Evolutionary conservation across 345 rosid species (phyloP), one percentile per base, ranked within the genome.

Genomic region (Lepidium africanum): DNA sequence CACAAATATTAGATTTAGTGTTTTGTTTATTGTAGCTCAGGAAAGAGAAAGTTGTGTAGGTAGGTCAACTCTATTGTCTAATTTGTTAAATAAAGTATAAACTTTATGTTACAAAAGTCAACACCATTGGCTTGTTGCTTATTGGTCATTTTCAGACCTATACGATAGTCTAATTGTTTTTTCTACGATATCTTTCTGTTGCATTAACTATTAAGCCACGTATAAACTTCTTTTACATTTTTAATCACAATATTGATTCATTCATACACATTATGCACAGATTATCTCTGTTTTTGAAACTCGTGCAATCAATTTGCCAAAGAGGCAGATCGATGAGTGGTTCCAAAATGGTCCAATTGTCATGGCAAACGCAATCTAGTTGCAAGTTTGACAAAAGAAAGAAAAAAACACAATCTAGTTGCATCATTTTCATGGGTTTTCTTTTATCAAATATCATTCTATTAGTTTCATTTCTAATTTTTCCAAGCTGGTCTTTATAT

Each of bases 181-280:
- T 63, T 59, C 57, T 59, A 74, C 49, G 68, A 74, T 67, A 67
- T 60, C 55, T 51, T 73, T 73, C 77, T 73, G 77, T 73, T 73
- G 72, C 36, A 50, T 66, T 51, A 66, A 50, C 35, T 36, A 30
- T 39, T 64, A 48, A 65, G 71, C 76, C 52, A 66, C 42, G 27
- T 67, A 13, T 32, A 73, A 41, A 33, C 36, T 35, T 38, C 27
- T 59, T 50, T 50, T 59, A 59, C 53, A 51, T 64, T 19, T 4
- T 27, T 23, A 45, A 45, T 17, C 5, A n/a, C 14, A 16, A 16
- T 35, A 25, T 62, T 40, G 21, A 15, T 51, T 62, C 15, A 62
- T 59, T 27, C 0, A 10, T 40, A 14, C 67, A 39, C 53, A 40
- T 27, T 60, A 51, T 13, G 1, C 9, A 9, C 2, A 14, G 7